Evolutionary conservation across 2,329 filamentous ascomycete genomes (phyloP).

Genomic region (Pseudonectria foliicola): DNA sequence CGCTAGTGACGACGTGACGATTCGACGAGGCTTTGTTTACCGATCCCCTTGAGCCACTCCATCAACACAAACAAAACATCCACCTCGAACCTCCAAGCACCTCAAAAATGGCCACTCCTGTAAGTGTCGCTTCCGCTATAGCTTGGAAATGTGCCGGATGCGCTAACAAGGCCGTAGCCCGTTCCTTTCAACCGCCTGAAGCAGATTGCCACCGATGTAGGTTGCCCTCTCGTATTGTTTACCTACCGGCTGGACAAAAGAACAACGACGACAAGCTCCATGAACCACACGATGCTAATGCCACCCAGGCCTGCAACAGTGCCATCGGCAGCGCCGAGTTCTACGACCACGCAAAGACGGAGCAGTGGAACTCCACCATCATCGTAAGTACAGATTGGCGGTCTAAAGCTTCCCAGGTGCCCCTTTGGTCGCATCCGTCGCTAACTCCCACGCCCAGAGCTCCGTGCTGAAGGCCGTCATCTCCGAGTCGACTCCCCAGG

Average conservation of each 20-base stretch:
- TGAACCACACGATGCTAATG: constrained; percentile 6
- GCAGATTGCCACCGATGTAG: constrained; percentile 79
- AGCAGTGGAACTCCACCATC: constrained; percentile 85
- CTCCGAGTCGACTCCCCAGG: constrained; percentile 59
- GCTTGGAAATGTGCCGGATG: background rate
- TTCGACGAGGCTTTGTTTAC: constrained; percentile 23
- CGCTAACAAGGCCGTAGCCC: constrained; percentile 46
- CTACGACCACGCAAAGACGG: constrained; percentile 83
- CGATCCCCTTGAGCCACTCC: constrained; percentile 15
- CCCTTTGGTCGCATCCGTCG: constrained; percentile 1
- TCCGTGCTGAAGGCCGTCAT: constrained; percentile 71
- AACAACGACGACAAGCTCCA: background rate
- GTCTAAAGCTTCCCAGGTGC: background rate
- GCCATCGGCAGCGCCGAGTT: constrained; percentile 66
- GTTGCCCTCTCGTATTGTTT: constrained; percentile 23
- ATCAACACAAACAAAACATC: constrained; percentile 14
- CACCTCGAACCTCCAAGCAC: constrained; percentile 10
- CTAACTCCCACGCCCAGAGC: constrained; percentile 45
- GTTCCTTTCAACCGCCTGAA: constrained; percentile 69
- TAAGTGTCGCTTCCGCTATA: constrained; percentile 14
- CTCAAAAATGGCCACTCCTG: constrained; percentile 32
- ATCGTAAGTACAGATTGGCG: constrained; percentile 57
- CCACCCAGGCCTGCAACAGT: constrained; percentile 66
- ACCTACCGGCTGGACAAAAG: constrained; percentile 15
- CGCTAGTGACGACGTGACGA: constrained; percentile 20